phyloP scores from a whole-genome alignment of 192 early-diverging fungal species.

The Podila clonocystis region DNA sequence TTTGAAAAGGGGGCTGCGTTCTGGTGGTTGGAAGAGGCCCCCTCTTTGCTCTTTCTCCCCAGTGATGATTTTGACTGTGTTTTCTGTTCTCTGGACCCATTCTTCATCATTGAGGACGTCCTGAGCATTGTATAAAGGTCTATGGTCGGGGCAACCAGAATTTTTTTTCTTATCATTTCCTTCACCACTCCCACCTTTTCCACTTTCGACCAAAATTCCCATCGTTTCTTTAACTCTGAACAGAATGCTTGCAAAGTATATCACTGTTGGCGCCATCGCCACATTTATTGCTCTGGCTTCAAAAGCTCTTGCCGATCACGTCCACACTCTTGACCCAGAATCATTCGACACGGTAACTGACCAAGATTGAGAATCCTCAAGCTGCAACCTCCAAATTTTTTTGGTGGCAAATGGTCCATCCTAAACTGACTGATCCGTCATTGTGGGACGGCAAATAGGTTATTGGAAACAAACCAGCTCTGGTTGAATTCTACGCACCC shows the following conservation, averaged over 20 bases:
- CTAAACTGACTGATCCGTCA: too few species aligned
- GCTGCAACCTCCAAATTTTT: too few species aligned
- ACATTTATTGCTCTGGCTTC: slow-evolving; percentile 5
- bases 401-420: too few species aligned
- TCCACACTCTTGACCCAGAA: slow-evolving; percentile 38
- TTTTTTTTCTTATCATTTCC: too few species aligned
- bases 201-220: neutral
- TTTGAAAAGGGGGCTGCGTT: neutral
- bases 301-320: slow-evolving; percentile 34
- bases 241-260: slow-evolving; percentile 2
- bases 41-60: neutral
- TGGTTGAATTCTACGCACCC: slow-evolving; percentile 91
- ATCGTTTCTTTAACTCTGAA: neutral
- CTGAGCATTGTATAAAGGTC: too few species aligned
- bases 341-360: slow-evolving; percentile 77
- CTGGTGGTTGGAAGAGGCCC: neutral
- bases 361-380: neutral
- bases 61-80: too few species aligned
- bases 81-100: too few species aligned
- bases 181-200: too few species aligned
- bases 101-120: too few species aligned
- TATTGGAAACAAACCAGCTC: slow-evolving; percentile 71
- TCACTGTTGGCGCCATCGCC: slow-evolving; percentile 1
- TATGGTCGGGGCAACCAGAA: too few species aligned
- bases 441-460: neutral